Conservation (phyloP, 176 grass and related monocot genomes). For the Thalia dealbata region DNA sequence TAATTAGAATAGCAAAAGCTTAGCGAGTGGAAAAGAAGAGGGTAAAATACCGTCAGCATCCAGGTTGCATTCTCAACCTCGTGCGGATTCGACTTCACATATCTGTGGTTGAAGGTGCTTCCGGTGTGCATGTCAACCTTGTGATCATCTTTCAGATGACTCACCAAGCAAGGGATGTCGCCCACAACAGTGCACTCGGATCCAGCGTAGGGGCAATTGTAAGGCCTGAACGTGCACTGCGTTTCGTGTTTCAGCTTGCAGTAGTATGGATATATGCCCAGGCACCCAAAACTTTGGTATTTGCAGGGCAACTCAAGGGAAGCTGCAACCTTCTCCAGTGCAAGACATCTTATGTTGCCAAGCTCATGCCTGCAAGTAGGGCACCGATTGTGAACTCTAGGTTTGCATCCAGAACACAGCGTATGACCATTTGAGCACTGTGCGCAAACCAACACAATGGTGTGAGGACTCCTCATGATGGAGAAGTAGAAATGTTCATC, state of each 20-base stretch:
- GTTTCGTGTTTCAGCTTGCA: conserved; percentile 17
- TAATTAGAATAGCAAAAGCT: not conserved
- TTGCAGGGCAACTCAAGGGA: conserved; percentile 14
- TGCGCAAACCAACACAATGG: not conserved
- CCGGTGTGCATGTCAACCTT: conserved; percentile 21
- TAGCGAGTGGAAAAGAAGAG: not conserved
- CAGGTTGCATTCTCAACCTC: conserved; percentile 19
- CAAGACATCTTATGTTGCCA: conserved; percentile 16
- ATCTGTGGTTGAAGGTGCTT: conserved; percentile 12
- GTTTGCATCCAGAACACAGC: conserved; percentile 15
- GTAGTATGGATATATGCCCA: conserved; percentile 15
- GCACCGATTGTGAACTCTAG: conserved; percentile 14
- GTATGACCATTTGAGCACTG: conserved; percentile 19
- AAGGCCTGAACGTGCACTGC: conserved; percentile 7
- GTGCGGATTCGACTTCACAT: conserved; percentile 7
- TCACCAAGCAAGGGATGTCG: conserved; percentile 10
- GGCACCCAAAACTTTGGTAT: conserved; percentile 6
- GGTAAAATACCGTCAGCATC: conserved; percentile 11
- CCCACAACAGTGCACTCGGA: conserved; percentile 7
- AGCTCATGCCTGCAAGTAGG: conserved; percentile 14
- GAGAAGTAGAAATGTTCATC: not conserved
- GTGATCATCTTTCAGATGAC: conserved; percentile 17
- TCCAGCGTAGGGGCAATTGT: conserved; percentile 11
- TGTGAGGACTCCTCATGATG: not conserved
- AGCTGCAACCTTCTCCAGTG: conserved; percentile 14